Base-by-base conservation (phyloP, 2,329 filamentous ascomycete species). In the Volutella citrinella region DNA sequence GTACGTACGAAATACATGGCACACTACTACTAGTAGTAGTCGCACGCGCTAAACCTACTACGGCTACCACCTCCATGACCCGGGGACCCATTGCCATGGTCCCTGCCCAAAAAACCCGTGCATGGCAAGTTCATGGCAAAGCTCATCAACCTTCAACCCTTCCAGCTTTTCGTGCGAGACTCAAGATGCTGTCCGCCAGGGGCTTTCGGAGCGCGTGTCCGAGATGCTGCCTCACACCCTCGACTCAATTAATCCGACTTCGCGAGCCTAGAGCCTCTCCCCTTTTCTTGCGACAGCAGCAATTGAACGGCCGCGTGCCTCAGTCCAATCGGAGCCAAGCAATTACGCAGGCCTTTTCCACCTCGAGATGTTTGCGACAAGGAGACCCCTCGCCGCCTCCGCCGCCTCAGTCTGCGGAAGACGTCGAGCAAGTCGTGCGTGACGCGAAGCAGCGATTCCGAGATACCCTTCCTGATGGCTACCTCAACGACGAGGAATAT, bases 391-490 rank as follows among this genome's bases (percentile, higher is more conserved):
- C 31, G 6, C 21, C 35, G 10, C 19, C 41, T 13, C 27, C 29
- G 19, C 30, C 35, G 14, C 41, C 24, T 24, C 14, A 30, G 17
- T 44, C 46, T 5, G 16, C 42, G 4, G 45, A 56, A 10, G 67
- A 75, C 6, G 66, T 78, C 35, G 84, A 87, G 55, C 66, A 69
- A 10, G 65, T 82, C 7, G 87, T 87, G 19, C 78, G 84, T 36
- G 71, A 79, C 47, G 83, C 87, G 21, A 79, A 84, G 50, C 82
- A 87, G 44, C 72, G 78, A 8, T 94, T 88, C 58, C 83, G 88
- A 42, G 82, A 93, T 52, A 81, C 74, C 0, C 62, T 96, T 16
- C 90, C 90, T 0, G 76, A 79, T 19, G 80, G 74, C 20, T 78
- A 87, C 49, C 61, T 96, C 32, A 80, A 70, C 20, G 69, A 73